A percentile compares a stretch with the other conserved stretches of the same genome.
These are phyloP conservation scores for Colletotrichum lindemuthianum DNA, from an alignment of 2,329 filamentous ascomycete species.

Conservation along the genomic window DNA sequence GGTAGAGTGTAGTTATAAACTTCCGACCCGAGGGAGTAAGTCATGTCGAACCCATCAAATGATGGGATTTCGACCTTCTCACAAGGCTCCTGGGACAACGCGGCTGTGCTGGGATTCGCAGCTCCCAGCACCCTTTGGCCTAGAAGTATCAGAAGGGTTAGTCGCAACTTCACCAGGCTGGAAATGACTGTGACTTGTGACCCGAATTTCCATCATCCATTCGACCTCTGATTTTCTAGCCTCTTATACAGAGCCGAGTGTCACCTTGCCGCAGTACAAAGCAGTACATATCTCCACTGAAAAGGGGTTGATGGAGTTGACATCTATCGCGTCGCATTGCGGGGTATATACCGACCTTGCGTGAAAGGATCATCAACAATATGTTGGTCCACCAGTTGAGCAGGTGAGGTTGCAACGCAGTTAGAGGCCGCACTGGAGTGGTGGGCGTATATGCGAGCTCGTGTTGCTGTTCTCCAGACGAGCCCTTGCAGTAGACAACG, in stretches of 20 bases:
- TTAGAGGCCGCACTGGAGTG: neutral
- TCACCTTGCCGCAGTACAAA: no score
- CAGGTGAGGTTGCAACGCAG: neutral
- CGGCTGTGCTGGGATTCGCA: neutral
- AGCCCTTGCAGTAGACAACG: neutral
- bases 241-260: no score
- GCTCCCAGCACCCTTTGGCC: slow-evolving; percentile 5
- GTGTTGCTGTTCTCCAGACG: neutral
- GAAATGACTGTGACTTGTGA: no score
- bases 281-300: no score
- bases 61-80: neutral
- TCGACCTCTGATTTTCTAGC: no score
- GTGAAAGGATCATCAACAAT: slow-evolving; percentile 1
- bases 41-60: neutral
- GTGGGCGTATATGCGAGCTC: neutral
- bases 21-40: neutral
- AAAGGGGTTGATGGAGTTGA: no score
- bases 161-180: no score
- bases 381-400: no score
- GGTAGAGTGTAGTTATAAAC: slow-evolving; percentile 1
- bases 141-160: slow-evolving; percentile 1
- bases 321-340: neutral
- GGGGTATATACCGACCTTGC: slow-evolving; percentile 5
- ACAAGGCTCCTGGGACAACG: neutral
- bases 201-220: no score